A percentile compares a stretch with the other conserved stretches of the same genome.
These are phyloP conservation scores for Anastatica hierochuntica DNA, from an alignment of 345 rosid species.

Conservation along the genomic window DNA sequence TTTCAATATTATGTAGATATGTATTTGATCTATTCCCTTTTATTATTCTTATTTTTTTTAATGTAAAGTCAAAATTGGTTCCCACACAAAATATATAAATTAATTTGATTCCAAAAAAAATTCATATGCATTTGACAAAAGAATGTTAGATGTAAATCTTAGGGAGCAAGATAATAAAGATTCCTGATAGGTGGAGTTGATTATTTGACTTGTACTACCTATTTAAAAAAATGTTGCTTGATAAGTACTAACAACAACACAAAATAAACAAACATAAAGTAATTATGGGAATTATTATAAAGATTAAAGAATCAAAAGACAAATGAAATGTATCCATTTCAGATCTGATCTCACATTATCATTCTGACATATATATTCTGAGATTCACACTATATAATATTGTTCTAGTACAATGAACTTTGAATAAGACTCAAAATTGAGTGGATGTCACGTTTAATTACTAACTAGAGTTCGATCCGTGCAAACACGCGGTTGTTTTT, in stretches of 20 bases:
- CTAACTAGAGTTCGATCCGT: too few relatives aligned
- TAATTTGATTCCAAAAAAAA: neutral
- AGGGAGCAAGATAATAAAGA: conserved; percentile 20
- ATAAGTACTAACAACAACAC: neutral
- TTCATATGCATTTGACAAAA: conserved; percentile 7
- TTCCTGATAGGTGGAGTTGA: conserved; percentile 12
- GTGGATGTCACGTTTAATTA: neutral
- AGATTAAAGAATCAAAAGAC: too few relatives aligned
- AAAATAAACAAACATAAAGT: neutral
- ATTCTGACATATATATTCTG: conserved; percentile 17
- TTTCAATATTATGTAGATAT: too few relatives aligned
- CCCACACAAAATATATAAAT: neutral
- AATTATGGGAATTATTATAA: neutral
- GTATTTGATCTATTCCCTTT: too few relatives aligned
- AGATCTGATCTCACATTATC: conserved; percentile 11
- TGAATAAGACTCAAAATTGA: neutral
- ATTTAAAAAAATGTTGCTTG: neutral
- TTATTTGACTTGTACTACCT: conserved; percentile 6
- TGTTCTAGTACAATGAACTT: neutral
- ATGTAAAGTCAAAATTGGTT: too few relatives aligned
- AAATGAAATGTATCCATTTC: neutral
- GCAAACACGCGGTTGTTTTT: too few relatives aligned
- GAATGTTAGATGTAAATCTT: neutral
- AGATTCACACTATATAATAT: conserved; percentile 7
- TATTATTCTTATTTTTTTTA: too few relatives aligned